These are phyloP conservation scores for Quercus agrifolia DNA, from an alignment of 306 rosid species.

Conservation along the genomic window DNA sequence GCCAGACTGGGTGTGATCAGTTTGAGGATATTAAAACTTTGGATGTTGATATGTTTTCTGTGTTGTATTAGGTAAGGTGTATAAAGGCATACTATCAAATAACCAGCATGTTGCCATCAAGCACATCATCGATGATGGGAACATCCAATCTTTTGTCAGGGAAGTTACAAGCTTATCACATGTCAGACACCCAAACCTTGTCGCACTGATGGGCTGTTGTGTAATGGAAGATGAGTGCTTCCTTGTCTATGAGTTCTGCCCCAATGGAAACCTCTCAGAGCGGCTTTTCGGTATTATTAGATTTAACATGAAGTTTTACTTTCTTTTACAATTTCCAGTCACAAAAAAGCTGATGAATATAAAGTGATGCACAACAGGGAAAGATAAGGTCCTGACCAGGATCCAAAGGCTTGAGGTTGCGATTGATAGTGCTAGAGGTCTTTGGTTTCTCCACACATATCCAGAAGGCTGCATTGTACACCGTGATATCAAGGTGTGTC, in stretches of 20 bases:
- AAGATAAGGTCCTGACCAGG: slow-evolving; percentile 54
- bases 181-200: slow-evolving; percentile 56
- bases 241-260: slow-evolving; percentile 67
- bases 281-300: slow-evolving; percentile 53
- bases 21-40: background rate
- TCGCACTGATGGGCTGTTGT: slow-evolving; percentile 48
- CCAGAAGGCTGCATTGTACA: slow-evolving; percentile 64
- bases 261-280: slow-evolving; percentile 58
- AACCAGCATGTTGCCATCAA: slow-evolving; percentile 56
- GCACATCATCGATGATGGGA: slow-evolving; percentile 51
- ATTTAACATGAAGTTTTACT: background rate
- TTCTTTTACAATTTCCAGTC: background rate
- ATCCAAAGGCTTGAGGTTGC: slow-evolving; percentile 56
- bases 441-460: slow-evolving; percentile 59
- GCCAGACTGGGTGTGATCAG: background rate
- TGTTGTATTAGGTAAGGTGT: slow-evolving; percentile 46
- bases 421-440: slow-evolving; percentile 57
- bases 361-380: slow-evolving; percentile 28
- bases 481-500: slow-evolving; percentile 62
- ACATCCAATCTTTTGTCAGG: slow-evolving; percentile 51
- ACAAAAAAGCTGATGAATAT: background rate
- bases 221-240: slow-evolving; percentile 45
- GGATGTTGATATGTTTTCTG: background rate
- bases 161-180: slow-evolving; percentile 63
- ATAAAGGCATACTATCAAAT: slow-evolving; percentile 49